Base-by-base conservation (phyloP, 768 basidiomycete genomes). In the Mycena olivaceomarginata region DNA sequence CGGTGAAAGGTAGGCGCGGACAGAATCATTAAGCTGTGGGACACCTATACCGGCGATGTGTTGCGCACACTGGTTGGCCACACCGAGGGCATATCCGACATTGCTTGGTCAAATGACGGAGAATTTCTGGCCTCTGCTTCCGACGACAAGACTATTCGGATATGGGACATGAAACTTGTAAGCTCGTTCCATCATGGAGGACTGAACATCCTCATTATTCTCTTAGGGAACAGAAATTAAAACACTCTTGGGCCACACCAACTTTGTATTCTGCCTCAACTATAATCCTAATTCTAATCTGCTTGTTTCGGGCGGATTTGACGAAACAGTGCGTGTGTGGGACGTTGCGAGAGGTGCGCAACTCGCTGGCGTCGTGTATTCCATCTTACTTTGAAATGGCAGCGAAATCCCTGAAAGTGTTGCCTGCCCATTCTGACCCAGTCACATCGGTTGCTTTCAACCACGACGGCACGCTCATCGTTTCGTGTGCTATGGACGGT, bases 301-400 rank as follows among this genome's bases (percentile, higher is more conserved):
- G 45, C 88, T 99, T 69, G 98, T 96, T 18, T 98, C 96, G 25
- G 98, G 98, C 41, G 95, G 96, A 1, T 98, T 95, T 82, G 98
- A 99, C 81, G 98, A 99, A 88, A 97, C 95, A 18, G 96, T 99
- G 20, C 92, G 96, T 64, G 91, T 99, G n/a, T 99, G 98, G 98
- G 98, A 99, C 84, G 94, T 98, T 39, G 93, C 95, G 37, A 89
- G 94, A 91, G 97, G 97, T 97, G 77, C 20, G 85, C 77, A 41
- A 8, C 60, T 40, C 11, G 25, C 39, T 69, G 57, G 37, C 16
- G 53, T 25, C 43, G 41, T 63, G 15, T 7, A 48, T 7, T 67
- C 40, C 22, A 40, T 66, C 25, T 53, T 64, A 57, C 15, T 64
- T 79, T 22, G 65, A 73, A 43, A 16, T 40, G n/a, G 13, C 74